These are phyloP conservation scores for Jaminaea rosea DNA, from an alignment of 1,284 basidiomycete genomes.

Conservation along the genomic window DNA sequence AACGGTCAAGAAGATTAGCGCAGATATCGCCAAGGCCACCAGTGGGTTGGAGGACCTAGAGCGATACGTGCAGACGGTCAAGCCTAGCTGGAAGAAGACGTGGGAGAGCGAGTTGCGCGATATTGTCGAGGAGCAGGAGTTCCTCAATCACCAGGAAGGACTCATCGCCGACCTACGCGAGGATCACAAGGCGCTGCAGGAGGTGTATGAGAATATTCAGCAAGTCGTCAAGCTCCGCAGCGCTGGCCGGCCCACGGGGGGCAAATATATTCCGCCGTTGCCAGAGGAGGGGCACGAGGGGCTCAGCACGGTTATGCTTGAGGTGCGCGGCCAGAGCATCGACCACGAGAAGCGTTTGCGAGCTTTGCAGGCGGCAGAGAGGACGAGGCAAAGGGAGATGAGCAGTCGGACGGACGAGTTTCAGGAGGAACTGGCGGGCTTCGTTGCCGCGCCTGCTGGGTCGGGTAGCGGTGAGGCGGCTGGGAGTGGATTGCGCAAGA, in stretches of 20 bases:
- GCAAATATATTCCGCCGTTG: constrained; percentile 35
- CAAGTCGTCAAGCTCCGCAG: constrained; percentile 43
- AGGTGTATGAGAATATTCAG: constrained; percentile 44
- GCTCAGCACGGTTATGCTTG: constrained; percentile 43
- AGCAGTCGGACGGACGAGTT: constrained; percentile 37
- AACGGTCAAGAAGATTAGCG: constrained; percentile 64
- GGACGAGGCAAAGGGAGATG: constrained; percentile 35
- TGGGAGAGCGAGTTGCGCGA: constrained; percentile 94
- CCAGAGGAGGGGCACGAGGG: constrained; percentile 44
- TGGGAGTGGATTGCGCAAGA: constrained; percentile 39
- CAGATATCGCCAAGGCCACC: constrained; percentile 64
- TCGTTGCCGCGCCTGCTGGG: too few species aligned
- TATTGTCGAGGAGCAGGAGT: constrained; percentile 93
- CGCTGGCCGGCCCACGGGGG: constrained; percentile 9
- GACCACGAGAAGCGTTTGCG: constrained; percentile 45
- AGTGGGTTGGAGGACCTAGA: constrained; percentile 68
- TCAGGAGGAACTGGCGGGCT: constrained; percentile 39
- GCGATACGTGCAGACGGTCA: constrained; percentile 77
- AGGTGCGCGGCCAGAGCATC: constrained; percentile 40
- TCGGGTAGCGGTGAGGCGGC: too few species aligned
- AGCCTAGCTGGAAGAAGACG: constrained; percentile 96
- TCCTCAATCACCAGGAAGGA: constrained; percentile 55
- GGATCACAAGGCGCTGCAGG: constrained; percentile 35
- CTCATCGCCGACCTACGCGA: constrained; percentile 39
- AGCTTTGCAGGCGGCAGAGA: constrained; percentile 40